Conservation (phyloP, 148 eudicot genomes). For the Chenopodium formosanum region DNA sequence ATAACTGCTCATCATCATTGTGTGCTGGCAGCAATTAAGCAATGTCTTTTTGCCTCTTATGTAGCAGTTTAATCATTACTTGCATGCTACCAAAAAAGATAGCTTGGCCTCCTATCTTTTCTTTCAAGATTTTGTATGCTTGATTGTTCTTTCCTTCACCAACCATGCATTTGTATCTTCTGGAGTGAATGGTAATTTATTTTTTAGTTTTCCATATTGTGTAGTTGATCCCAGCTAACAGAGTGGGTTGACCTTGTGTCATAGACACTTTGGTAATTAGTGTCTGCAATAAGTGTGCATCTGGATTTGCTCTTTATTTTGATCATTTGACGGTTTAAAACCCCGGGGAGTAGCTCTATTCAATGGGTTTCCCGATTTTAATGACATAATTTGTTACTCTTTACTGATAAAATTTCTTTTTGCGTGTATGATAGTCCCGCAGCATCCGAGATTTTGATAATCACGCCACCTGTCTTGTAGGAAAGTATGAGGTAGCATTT, state of each 20-base stretch:
- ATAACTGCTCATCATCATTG: background rate
- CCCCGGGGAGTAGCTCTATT: background rate
- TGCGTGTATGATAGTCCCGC: conserved; percentile 51
- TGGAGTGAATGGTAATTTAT: background rate
- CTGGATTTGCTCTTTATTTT: background rate
- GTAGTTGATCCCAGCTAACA: background rate
- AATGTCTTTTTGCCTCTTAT: background rate
- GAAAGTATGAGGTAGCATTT: conserved; percentile 68
- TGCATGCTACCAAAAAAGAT: background rate
- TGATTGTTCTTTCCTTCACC: background rate
- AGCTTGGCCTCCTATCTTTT: background rate
- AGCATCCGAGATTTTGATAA: conserved; percentile 84
- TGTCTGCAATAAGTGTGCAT: background rate
- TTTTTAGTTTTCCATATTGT: background rate
- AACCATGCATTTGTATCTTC: background rate
- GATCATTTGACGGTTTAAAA: background rate
- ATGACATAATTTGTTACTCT: conserved; percentile 4
- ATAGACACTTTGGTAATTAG: background rate
- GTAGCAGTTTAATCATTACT: background rate
- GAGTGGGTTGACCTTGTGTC: background rate
- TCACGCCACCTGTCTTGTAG: conserved; percentile 79
- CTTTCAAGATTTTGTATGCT: background rate
- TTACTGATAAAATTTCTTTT: conserved; percentile 18
- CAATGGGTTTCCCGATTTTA: background rate
- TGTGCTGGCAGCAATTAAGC: background rate